Evolutionary conservation across 202 grass and related monocot genomes (phyloP).

Genomic region (Zoysia matrella): DNA sequence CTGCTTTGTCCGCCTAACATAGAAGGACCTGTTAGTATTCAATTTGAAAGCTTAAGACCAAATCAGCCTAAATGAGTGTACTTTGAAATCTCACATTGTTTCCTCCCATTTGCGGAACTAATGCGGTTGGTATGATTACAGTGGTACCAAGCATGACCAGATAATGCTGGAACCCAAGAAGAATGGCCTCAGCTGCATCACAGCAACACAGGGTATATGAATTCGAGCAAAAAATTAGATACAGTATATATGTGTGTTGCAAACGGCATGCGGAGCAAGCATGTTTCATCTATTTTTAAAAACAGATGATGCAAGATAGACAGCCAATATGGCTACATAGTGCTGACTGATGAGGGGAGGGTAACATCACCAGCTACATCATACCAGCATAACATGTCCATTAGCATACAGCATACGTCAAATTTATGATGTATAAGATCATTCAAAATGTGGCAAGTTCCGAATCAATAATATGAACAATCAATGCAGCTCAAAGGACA

Average conservation of each 20-base stretch:
- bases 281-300: not conserved
- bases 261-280: not conserved
- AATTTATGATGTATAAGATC: not conserved
- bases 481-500: slow-evolving; percentile 37
- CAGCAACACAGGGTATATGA: not conserved
- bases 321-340: not conserved
- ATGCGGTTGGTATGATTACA: slow-evolving; percentile 97
- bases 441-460: not conserved
- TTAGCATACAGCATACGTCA: not conserved
- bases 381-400: not conserved
- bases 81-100: slow-evolving; percentile 75
- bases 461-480: not conserved
- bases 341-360: not conserved
- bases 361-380: not conserved
- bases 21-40: slow-evolving; percentile 25
- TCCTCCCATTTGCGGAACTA: slow-evolving; percentile 99
- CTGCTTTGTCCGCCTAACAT: slow-evolving; percentile 87
- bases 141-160: slow-evolving; percentile 97
- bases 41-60: not conserved
- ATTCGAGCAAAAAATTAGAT: slow-evolving; percentile 7
- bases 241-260: not conserved
- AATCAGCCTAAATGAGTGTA: slow-evolving; percentile 8
- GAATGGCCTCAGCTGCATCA: slow-evolving; percentile 90
- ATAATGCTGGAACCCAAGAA: slow-evolving; percentile 98
- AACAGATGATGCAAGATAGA: not conserved